Evolutionary conservation across 768 basidiomycete genomes (phyloP).

Genomic region (Mycena rebaudengoi): DNA sequence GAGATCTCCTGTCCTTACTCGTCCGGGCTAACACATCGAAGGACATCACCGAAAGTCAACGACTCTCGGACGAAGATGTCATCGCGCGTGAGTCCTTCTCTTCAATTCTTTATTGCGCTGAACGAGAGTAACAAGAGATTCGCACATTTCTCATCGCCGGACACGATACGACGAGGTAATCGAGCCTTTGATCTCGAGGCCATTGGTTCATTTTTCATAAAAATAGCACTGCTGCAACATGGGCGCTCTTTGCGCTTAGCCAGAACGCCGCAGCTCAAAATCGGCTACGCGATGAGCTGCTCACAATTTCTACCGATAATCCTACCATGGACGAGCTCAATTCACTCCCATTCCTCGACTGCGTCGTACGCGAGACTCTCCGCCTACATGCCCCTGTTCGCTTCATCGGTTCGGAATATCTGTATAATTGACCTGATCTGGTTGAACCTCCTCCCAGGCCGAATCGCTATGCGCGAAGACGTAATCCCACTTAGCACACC

Average conservation of each 20-base stretch:
- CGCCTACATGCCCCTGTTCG: slow-evolving; percentile 12
- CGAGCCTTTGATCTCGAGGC: neutral
- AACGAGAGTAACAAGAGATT: slow-evolving; percentile 52
- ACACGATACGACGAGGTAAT: slow-evolving; percentile 63
- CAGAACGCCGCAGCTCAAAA: slow-evolving; percentile 56
- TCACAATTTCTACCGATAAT: slow-evolving; percentile 57
- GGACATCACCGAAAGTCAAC: slow-evolving; percentile 61
- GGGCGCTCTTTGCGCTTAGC: slow-evolving; percentile 67
- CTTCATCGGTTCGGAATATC: too few species aligned
- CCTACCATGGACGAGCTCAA: slow-evolving; percentile 77
- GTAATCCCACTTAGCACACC: slow-evolving; percentile 44
- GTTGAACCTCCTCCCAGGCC: neutral
- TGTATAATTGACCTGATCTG: too few species aligned
- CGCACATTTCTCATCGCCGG: slow-evolving; percentile 69
- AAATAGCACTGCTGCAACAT: slow-evolving; percentile 57
- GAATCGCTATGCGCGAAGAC: slow-evolving; percentile 43
- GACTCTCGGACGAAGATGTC: slow-evolving; percentile 69
- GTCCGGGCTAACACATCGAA: slow-evolving; percentile 70
- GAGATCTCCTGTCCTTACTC: slow-evolving; percentile 66
- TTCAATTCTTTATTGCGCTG: neutral
- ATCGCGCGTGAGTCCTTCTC: slow-evolving; percentile 51
- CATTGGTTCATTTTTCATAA: neutral
- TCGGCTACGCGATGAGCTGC: slow-evolving; percentile 66
- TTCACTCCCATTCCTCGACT: slow-evolving; percentile 72
- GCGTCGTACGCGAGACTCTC: slow-evolving; percentile 8